Base-by-base conservation (phyloP, 2,329 filamentous ascomycete species). In the Venturia effusa region DNA sequence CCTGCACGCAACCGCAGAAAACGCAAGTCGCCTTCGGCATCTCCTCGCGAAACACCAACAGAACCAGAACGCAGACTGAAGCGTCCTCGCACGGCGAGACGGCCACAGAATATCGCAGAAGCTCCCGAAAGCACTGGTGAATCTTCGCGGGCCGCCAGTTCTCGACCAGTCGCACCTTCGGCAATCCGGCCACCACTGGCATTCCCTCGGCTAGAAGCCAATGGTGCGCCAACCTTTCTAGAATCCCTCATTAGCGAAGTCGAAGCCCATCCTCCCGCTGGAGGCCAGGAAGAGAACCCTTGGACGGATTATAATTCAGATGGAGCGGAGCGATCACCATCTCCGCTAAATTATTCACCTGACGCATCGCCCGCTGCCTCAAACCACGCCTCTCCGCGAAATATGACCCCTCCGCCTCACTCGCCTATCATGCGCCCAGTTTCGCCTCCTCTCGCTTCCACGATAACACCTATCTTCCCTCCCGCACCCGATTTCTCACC, bases 221-320 rank as follows among this genome's bases (percentile, higher is more conserved):
- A 67, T 34, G 74, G 78, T 45, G 81, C 79, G 34, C 89, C 91
- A 8, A 92, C 90, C 6, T 93, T 97, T 71, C 80, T 97, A 8
- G 90, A 91, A 30, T 93, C 91, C 0, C 79, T 97, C 7, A 78
- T 97, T 61, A 91, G 89, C 72, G 93, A 97, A 74, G 90, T 97
- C 1, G 92, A 96, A 71, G 81, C 61, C 48, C 57, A 66, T 48
- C 64, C 64, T 8, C 24, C 41, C n/a, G 37, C 69, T 68, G 55
- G 68, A 71, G 10, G 67, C 70, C 59, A 73, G 71, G 66, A 83
- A n/a, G 67, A 70, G 19, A 67, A 70, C 22, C 72, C 76, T 5
- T 78, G 75, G 19, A 72, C 71, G 24, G 76, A 76, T 5, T 78
- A 76, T 32, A 76, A 76, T 24, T 70, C 70, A 10, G 66, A 75